Conservation (phyloP, 2,329 filamentous ascomycete genomes). For the Paecilomyces sp. region DNA sequence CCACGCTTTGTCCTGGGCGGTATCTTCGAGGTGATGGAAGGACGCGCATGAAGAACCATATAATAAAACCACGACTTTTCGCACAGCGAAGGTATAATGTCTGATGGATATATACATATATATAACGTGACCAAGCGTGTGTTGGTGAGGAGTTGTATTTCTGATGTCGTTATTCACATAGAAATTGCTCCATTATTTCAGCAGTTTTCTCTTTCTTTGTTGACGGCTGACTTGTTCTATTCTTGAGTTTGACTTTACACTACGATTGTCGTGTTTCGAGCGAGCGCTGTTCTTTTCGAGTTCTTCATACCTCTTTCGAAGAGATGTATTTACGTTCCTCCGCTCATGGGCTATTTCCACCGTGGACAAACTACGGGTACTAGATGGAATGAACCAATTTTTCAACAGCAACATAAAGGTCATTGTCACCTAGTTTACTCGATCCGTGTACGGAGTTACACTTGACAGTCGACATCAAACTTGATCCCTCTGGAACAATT, state of each 20-base stretch:
- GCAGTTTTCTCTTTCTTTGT: not conserved
- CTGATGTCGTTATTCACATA: not conserved
- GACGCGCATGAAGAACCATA: conserved; percentile 16
- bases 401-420: not conserved
- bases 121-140: not conserved
- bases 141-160: not conserved
- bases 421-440: no score
- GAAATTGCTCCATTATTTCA: not conserved
- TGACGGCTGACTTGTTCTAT: not conserved
- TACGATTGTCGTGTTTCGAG: not conserved
- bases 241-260: not conserved
- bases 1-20: conserved; percentile 39
- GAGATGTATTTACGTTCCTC: not conserved
- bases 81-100: not conserved
- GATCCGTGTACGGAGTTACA: no score
- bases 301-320: not conserved
- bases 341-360: not conserved
- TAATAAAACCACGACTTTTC: not conserved
- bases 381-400: not conserved
- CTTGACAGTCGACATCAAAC: not conserved
- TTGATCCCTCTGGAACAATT: not conserved
- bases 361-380: not conserved
- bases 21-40: conserved; percentile 43
- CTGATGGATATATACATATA: not conserved
- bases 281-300: not conserved